phyloP scores from a whole-genome alignment of 768 basidiomycete species.

The Strobilomyces echinocephalus region DNA sequence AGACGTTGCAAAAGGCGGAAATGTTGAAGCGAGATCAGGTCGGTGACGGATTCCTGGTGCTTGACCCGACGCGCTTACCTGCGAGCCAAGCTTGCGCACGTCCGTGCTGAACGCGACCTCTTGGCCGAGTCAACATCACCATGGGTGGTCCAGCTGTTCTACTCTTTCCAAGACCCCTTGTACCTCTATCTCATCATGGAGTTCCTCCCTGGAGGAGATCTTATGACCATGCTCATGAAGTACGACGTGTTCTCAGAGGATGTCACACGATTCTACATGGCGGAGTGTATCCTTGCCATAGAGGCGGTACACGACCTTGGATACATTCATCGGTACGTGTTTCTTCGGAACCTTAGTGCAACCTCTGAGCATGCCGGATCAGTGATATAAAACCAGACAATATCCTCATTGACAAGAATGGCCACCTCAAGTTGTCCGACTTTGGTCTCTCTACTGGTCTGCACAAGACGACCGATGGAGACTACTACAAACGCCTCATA shows the following conservation, averaged over 20 bases:
- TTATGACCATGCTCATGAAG: slow-evolving; percentile 99
- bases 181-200: slow-evolving; percentile 99
- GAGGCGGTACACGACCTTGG: slow-evolving; percentile 98
- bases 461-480: slow-evolving; percentile 92
- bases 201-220: slow-evolving; percentile 86
- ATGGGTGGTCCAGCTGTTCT: slow-evolving; percentile 97
- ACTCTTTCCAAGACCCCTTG: slow-evolving; percentile 94
- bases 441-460: slow-evolving; percentile 97
- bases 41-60: slow-evolving; percentile 17
- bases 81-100: slow-evolving; percentile 77
- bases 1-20: slow-evolving; percentile 95
- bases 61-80: slow-evolving; percentile 5
- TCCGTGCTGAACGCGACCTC: slow-evolving; percentile 94
- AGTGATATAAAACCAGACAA: slow-evolving; percentile 99
- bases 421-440: slow-evolving; percentile 96
- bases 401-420: slow-evolving; percentile 94
- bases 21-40: slow-evolving; percentile 99
- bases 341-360: not conserved
- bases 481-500: slow-evolving; percentile 88
- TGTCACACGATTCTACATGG: slow-evolving; percentile 98
- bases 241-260: slow-evolving; percentile 99
- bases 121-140: slow-evolving; percentile 93
- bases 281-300: slow-evolving; percentile 95
- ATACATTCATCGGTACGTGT: slow-evolving; percentile 89
- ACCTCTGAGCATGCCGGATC: slow-evolving; percentile 8